A percentile compares a stretch with the other conserved stretches of the same genome.
phyloP scores from a whole-genome alignment of 208 protist species.

The Trypanosoma caninum region DNA sequence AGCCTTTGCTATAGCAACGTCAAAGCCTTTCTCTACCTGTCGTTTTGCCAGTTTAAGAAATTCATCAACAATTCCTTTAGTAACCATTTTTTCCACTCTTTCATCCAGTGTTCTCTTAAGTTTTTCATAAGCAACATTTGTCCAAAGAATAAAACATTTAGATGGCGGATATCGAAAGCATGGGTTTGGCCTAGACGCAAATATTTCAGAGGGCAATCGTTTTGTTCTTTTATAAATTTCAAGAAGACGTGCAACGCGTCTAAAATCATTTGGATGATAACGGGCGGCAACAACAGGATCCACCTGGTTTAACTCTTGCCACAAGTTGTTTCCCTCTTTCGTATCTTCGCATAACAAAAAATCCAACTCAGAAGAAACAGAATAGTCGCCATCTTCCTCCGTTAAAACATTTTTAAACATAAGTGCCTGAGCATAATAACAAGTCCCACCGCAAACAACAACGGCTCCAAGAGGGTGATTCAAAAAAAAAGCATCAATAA shows the following conservation, averaged over 20 bases:
- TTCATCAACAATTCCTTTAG: constrained; percentile 64
- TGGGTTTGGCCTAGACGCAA: constrained; percentile 10
- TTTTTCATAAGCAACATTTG: constrained; percentile 26
- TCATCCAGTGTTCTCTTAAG: constrained; percentile 48
- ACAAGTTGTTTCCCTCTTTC: constrained; percentile 25
- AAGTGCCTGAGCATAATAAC: constrained; percentile 72
- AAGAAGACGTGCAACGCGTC: constrained; percentile 73
- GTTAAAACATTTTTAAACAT: constrained; percentile 62
- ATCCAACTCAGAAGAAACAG: background rate
- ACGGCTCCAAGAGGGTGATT: constrained; percentile 37
- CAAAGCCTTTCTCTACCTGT: constrained; percentile 38
- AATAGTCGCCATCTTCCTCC: constrained; percentile 18
- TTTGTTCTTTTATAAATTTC: constrained; percentile 64
- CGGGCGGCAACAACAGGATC: constrained; percentile 58
- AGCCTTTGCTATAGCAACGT: constrained; percentile 50
- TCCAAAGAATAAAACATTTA: constrained; percentile 70
- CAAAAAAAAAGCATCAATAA: constrained; percentile 50
- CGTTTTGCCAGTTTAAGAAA: constrained; percentile 30
- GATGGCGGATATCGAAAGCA: constrained; percentile 36
- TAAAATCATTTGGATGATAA: constrained; percentile 84
- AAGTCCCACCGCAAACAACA: constrained; percentile 80
- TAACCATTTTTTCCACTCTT: constrained; percentile 81
- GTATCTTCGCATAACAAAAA: background rate
- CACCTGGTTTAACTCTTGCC: constrained; percentile 55
- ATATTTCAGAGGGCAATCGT: constrained; percentile 50